A percentile compares a stretch with the other conserved stretches of the same genome.
These are phyloP conservation scores for Protoeuglena noctilucae DNA, from an alignment of 139 green algal species.

Conservation along the genomic window DNA sequence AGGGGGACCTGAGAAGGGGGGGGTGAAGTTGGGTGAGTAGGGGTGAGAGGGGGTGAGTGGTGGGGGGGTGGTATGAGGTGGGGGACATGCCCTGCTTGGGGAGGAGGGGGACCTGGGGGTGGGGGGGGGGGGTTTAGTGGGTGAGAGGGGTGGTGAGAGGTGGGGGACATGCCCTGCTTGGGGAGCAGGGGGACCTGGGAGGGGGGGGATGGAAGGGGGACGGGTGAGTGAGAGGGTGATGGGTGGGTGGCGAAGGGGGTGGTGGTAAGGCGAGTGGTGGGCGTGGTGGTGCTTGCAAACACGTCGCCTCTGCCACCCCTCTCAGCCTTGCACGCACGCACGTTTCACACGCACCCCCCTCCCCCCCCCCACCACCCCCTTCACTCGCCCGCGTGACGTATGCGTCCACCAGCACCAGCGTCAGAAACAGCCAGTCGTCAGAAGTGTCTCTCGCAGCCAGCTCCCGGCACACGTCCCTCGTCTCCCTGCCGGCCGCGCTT, in stretches of 20 bases:
- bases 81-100: not conserved
- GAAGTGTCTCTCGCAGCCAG: too few species aligned
- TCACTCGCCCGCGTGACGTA: conserved; percentile 28
- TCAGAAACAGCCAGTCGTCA: conserved; percentile 62
- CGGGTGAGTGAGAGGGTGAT: not conserved
- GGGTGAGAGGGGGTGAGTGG: not conserved
- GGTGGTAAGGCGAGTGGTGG: conserved; percentile 4
- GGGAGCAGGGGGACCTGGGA: not conserved
- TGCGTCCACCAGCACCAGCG: conserved; percentile 54
- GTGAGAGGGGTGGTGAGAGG: too few species aligned
- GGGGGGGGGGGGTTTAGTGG: not conserved
- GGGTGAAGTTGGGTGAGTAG: not conserved
- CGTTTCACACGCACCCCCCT: not conserved
- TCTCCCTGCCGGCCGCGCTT: too few species aligned
- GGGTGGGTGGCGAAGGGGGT: conserved; percentile 8
- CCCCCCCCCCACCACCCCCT: conserved; percentile 8
- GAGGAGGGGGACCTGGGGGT: too few species aligned
- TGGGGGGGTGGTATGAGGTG: not conserved
- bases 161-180: not conserved
- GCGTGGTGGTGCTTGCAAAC: conserved; percentile 11
- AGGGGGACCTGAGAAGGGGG: not conserved
- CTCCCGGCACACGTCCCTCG: too few species aligned
- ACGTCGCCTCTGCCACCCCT: too few species aligned
- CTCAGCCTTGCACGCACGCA: too few species aligned
- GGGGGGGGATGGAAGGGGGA: too few species aligned